Evolutionary conservation across 495 filamentous ascomycete genomes (phyloP).

Genomic region (Bombardia bombarda): DNA sequence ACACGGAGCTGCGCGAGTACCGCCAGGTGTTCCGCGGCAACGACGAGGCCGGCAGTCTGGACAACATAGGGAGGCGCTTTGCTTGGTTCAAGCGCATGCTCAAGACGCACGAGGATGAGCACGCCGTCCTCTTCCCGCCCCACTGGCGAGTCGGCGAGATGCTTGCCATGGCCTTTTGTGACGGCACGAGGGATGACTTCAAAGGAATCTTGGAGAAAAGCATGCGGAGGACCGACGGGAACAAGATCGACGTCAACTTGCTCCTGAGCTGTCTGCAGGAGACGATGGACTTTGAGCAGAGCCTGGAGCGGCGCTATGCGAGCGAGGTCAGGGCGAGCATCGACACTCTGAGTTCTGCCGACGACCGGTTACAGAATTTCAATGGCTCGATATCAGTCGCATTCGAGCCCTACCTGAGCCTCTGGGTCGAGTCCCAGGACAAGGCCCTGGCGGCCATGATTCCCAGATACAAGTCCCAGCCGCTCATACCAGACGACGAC

Average conservation of each 20-base stretch:
- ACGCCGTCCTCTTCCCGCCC: slow-evolving; percentile 77
- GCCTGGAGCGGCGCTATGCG: slow-evolving; percentile 74
- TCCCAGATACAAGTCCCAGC: slow-evolving; percentile 81
- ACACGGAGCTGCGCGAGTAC: slow-evolving; percentile 93
- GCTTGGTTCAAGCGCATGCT: slow-evolving; percentile 95
- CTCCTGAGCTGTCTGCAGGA: slow-evolving; percentile 89
- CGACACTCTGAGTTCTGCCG: slow-evolving; percentile 77
- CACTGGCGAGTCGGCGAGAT: slow-evolving; percentile 87
- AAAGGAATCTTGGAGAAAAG: slow-evolving; percentile 84
- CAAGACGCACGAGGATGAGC: slow-evolving; percentile 93
- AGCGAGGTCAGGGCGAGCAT: slow-evolving; percentile 75
- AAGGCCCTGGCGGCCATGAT: slow-evolving; percentile 79
- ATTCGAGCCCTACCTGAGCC: slow-evolving; percentile 91
- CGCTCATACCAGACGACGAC: slow-evolving; percentile 72
- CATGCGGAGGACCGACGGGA: slow-evolving; percentile 68
- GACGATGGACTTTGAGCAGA: slow-evolving; percentile 95
- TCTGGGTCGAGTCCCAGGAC: slow-evolving; percentile 97
- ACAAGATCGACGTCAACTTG: slow-evolving; percentile 84
- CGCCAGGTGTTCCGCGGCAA: slow-evolving; percentile 91
- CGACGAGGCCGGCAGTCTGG: slow-evolving; percentile 92
- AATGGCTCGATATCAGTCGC: slow-evolving; percentile 92
- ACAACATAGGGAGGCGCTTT: slow-evolving; percentile 93
- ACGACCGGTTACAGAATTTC: slow-evolving; percentile 71
- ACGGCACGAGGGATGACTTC: slow-evolving; percentile 91
- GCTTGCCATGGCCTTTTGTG: slow-evolving; percentile 88